Evolutionary conservation across 2,329 filamentous ascomycete species (phyloP).

Genomic region (Exophiala sp.): DNA sequence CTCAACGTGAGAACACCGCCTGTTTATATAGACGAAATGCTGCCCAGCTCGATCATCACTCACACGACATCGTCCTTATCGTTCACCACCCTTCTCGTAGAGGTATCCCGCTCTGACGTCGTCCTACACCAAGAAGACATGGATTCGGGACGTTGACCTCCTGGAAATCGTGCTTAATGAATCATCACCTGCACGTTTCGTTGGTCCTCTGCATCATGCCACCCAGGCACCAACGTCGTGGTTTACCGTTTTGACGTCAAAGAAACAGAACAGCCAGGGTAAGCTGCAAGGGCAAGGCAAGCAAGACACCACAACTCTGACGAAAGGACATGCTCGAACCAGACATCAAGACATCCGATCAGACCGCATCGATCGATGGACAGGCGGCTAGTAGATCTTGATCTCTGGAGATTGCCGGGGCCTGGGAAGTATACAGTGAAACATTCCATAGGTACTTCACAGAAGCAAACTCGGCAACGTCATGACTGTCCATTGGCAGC

Average conservation of each 20-base stretch:
- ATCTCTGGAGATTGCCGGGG: too few species aligned
- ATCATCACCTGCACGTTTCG: not conserved
- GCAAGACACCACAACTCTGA: not conserved
- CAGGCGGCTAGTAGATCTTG: too few species aligned
- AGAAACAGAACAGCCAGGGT: not conserved
- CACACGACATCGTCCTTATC: not conserved
- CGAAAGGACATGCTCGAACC: not conserved
- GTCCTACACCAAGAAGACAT: not conserved
- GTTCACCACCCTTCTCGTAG: not conserved
- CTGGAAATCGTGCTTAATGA: conserved; percentile 1
- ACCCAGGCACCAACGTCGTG: not conserved
- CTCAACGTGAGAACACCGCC: not conserved
- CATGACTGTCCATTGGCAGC: too few species aligned
- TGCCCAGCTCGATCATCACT: too few species aligned
- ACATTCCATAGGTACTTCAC: too few species aligned
- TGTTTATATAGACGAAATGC: conserved; percentile 17
- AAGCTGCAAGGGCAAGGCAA: not conserved
- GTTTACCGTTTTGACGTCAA: not conserved
- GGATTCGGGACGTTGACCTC: not conserved
- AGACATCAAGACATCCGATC: not conserved
- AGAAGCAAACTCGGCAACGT: too few species aligned
- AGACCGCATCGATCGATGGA: too few species aligned
- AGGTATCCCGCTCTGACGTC: not conserved
- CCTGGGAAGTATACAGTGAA: too few species aligned
- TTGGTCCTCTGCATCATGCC: not conserved